Evolutionary conservation across 352 stramenopile species (phyloP).

Genomic region (Phytophthora chlamydospora): DNA sequence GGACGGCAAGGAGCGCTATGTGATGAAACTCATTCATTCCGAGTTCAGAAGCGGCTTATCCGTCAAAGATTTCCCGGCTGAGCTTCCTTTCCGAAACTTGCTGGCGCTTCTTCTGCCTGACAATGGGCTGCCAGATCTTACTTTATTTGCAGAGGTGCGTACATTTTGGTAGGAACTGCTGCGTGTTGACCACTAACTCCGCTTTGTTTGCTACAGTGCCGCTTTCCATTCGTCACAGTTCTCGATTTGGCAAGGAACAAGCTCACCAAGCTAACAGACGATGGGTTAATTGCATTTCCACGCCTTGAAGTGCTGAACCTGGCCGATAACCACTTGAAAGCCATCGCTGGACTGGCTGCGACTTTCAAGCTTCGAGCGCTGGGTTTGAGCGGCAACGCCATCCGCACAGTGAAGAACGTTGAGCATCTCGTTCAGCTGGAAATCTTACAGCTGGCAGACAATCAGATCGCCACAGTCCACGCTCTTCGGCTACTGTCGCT

Average conservation of each 20-base stretch:
- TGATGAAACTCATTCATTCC: slow-evolving; percentile 58
- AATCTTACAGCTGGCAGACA: slow-evolving; percentile 58
- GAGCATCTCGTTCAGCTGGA: slow-evolving; percentile 70
- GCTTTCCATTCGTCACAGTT: slow-evolving; percentile 55
- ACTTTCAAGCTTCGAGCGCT: slow-evolving; percentile 68
- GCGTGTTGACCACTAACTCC: not conserved
- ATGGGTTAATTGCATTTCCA: slow-evolving; percentile 56
- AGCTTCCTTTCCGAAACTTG: slow-evolving; percentile 64
- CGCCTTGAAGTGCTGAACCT: slow-evolving; percentile 75
- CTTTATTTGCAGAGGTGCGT: slow-evolving; percentile 64
- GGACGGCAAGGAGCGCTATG: slow-evolving; percentile 54
- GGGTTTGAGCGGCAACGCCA: slow-evolving; percentile 58
- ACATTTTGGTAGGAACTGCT: not conserved
- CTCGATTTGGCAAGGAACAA: slow-evolving; percentile 73
- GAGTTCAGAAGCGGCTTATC: slow-evolving; percentile 52
- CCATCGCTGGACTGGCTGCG: slow-evolving; percentile 59
- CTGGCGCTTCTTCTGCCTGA: slow-evolving; percentile 65
- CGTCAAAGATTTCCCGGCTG: slow-evolving; percentile 56
- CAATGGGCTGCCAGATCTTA: slow-evolving; percentile 58
- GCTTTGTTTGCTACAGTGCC: slow-evolving; percentile 43
- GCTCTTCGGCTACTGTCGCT: slow-evolving; percentile 73
- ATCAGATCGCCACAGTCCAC: slow-evolving; percentile 53
- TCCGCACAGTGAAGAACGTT: slow-evolving; percentile 75
- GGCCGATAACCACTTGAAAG: slow-evolving; percentile 59
- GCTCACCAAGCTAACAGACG: slow-evolving; percentile 59